A percentile compares a stretch with the other conserved stretches of the same genome.
Evolutionary conservation across 768 basidiomycete genomes (phyloP).

Genomic region (Saitozyma sp.): DNA sequence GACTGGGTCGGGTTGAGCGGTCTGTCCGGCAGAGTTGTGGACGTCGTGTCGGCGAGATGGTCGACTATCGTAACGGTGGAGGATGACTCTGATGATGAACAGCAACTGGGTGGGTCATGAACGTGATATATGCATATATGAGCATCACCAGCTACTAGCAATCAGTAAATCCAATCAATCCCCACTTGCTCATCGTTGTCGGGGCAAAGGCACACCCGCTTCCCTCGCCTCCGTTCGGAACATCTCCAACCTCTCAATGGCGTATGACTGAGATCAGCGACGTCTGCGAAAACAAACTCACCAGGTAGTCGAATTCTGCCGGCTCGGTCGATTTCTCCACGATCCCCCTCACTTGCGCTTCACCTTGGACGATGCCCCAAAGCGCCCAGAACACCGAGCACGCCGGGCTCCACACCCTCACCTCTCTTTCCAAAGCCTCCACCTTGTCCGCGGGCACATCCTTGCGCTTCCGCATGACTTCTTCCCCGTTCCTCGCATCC

Average conservation of each 20-base stretch:
- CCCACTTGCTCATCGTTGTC: no score
- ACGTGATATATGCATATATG: no score
- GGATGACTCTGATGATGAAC: not conserved
- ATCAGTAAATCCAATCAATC: no score
- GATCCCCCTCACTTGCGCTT: slow-evolving; percentile 54
- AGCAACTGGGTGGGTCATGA: no score
- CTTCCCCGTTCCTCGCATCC: slow-evolving; percentile 34
- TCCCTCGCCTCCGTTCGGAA: slow-evolving; percentile 53
- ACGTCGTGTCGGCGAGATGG: not conserved
- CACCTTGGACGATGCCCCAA: slow-evolving; percentile 90
- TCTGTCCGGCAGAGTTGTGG: not conserved
- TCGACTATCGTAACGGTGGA: not conserved
- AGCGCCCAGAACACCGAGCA: slow-evolving; percentile 90
- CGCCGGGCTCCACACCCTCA: slow-evolving; percentile 83
- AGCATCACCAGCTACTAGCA: no score
- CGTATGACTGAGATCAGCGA: slow-evolving; percentile 60
- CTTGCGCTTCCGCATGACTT: slow-evolving; percentile 28
- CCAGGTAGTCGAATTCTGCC: slow-evolving; percentile 82
- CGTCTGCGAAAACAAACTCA: slow-evolving; percentile 13
- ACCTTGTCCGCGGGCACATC: slow-evolving; percentile 57
- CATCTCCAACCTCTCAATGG: slow-evolving; percentile 55
- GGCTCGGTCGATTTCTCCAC: slow-evolving; percentile 49
- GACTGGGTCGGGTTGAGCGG: not conserved
- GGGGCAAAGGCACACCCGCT: no score
- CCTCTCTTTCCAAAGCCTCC: slow-evolving; percentile 70